phyloP scores from a whole-genome alignment of 2,329 filamentous ascomycete genomes.

The Ophiostoma montium region DNA sequence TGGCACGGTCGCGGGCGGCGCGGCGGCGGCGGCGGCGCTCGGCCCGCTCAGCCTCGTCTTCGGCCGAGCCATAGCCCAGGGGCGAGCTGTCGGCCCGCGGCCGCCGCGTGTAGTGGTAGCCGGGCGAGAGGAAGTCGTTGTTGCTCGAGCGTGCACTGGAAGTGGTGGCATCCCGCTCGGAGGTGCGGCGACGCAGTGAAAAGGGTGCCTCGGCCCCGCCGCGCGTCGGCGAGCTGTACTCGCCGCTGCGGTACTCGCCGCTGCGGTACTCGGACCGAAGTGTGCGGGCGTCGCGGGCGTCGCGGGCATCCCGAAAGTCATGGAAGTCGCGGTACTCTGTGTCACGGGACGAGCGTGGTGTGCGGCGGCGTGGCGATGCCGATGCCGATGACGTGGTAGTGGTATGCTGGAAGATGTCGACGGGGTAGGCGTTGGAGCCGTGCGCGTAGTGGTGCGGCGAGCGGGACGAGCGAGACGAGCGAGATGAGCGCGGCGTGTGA shows the following conservation, averaged over 20 bases:
- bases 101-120: background rate
- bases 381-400: background rate
- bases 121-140: background rate
- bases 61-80: conserved; percentile 13
- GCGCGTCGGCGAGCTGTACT: background rate
- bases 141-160: background rate
- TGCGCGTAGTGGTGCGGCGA: conserved; percentile 1
- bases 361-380: background rate
- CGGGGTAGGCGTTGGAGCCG: background rate
- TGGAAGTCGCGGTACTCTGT: background rate
- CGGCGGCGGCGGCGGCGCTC: conserved; percentile 13
- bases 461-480: conserved; percentile 1
- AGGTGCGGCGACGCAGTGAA: background rate
- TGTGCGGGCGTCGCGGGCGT: background rate
- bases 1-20: conserved; percentile 4
- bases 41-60: conserved; percentile 12
- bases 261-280: background rate
- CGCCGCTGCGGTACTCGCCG: background rate
- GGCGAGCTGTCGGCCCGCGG: conserved; percentile 6
- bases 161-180: background rate
- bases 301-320: background rate
- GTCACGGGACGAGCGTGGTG: background rate
- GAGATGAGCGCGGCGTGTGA: conserved; percentile 6
- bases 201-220: background rate
- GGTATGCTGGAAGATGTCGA: conserved; percentile 1